Percentiles rank a stretch among this genome's conserved stretches.
Evolutionary conservation across 2,329 filamentous ascomycete genomes (phyloP).

Genomic region (Claviceps lovelessii): DNA sequence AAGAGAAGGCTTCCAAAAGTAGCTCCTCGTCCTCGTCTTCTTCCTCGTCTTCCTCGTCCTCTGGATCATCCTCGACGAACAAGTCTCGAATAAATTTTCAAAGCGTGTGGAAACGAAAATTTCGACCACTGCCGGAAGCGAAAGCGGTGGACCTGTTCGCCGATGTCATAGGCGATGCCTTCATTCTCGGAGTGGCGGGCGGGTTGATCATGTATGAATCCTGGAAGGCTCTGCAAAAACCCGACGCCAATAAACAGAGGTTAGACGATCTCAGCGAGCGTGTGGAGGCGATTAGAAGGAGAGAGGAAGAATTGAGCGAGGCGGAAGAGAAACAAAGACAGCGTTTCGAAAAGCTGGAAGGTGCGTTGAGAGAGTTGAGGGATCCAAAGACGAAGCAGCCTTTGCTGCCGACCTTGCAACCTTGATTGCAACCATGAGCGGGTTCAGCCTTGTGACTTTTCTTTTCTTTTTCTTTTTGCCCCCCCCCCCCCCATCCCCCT

Average conservation of each 20-base stretch:
- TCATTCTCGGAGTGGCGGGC: constrained; percentile 45
- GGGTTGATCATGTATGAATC: constrained; percentile 48
- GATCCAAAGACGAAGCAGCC: constrained; percentile 45
- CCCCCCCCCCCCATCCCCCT: too few species aligned
- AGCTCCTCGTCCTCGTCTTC: not conserved
- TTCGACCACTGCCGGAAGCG: constrained; percentile 45
- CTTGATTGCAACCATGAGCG: constrained; percentile 12
- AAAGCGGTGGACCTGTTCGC: constrained; percentile 55
- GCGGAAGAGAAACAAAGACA: constrained; percentile 30
- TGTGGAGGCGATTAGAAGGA: constrained; percentile 34
- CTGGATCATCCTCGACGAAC: constrained; percentile 8
- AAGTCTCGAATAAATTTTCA: constrained; percentile 19
- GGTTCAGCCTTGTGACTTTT: not conserved
- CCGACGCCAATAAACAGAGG: constrained; percentile 40
- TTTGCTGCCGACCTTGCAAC: constrained; percentile 27
- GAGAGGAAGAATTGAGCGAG: constrained; percentile 34
- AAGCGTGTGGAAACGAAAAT: constrained; percentile 48
- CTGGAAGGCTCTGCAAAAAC: constrained; percentile 43
- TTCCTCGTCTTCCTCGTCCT: not conserved
- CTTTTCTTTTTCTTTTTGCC: not conserved
- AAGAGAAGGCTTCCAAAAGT: constrained; percentile 19
- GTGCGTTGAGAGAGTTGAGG: constrained; percentile 34
- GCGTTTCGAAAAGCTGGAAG: constrained; percentile 39
- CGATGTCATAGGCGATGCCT: constrained; percentile 48
- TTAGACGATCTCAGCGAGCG: constrained; percentile 35